Conservation (phyloP, 768 basidiomycete genomes). For the Pluteus cervinus region DNA sequence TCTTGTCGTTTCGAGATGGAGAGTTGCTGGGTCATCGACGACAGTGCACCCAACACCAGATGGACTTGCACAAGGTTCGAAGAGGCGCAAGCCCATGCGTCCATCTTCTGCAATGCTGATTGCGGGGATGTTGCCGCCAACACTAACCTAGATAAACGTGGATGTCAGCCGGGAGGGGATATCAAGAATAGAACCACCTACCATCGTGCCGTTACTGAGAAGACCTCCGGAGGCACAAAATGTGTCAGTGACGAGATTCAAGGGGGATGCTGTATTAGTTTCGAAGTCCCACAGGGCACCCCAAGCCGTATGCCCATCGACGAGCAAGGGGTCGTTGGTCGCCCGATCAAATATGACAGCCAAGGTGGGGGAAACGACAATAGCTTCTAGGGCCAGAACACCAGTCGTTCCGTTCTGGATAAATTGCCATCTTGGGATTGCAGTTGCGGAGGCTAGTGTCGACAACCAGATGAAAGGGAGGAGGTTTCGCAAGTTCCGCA, state of each 20-base stretch:
- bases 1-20: constrained; percentile 28
- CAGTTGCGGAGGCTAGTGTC: no score
- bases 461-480: no score
- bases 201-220: constrained; percentile 35
- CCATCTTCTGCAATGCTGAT: constrained; percentile 23
- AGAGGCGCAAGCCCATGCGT: constrained; percentile 29
- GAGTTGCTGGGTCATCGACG: constrained; percentile 25
- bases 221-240: constrained; percentile 39
- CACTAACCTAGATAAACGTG: constrained; percentile 16
- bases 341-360: constrained; percentile 23
- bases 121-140: constrained; percentile 23
- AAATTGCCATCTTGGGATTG: constrained; percentile 19
- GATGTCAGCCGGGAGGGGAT: constrained; percentile 8
- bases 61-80: constrained; percentile 31
- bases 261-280: constrained; percentile 28
- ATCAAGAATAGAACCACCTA: constrained; percentile 12
- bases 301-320: constrained; percentile 40
- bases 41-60: constrained; percentile 22
- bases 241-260: constrained; percentile 30
- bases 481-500: no score
- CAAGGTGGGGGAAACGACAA: constrained; percentile 22
- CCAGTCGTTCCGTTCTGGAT: constrained; percentile 23
- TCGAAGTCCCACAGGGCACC: constrained; percentile 35
- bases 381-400: constrained; percentile 21
- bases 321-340: constrained; percentile 31